Base-by-base conservation (phyloP, 768 basidiomycete species). In the Termitomyces sp. region DNA sequence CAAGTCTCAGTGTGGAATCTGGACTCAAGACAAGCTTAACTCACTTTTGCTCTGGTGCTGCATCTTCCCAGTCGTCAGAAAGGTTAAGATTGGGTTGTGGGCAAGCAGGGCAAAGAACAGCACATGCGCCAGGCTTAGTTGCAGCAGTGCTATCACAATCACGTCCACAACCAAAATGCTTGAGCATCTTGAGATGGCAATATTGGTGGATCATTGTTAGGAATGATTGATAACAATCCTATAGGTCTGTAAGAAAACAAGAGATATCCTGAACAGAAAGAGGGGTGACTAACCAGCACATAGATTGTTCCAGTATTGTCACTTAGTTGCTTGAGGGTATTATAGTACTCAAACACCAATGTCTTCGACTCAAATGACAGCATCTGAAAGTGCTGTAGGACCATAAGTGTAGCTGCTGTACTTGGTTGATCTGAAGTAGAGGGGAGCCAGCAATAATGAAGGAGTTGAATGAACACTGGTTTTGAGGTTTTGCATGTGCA, bases 11-110 rank as follows among this genome's bases (percentile, higher is more conserved):
- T 31, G 41, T 55, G 18, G 18, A 44, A 24, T 22, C 13, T 22
- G 27, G 20, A 37, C 7, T 22, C 13, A 47, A n/a, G 18, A 34
- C 48, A 42, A 39, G 15, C 12, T 37, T 34, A 37, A 62, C 66
- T 37, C 58, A 70, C 68, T 54, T 39, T 1, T 41, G 18, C 20
- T 69, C 59, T 3, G 42, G 47, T 0, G 62, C 39, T 3, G 57
- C 61, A 5, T 64, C 39, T 22, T 65, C 45, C 71, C 69, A 74
- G 31, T 63, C 61, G 1, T 54, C 47, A 0, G 66, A 67, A 1
- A 77, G 53, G 58, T 75, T 75, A 0, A 67, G 61, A 0, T 61
- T 68, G 0, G 69, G 70, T 0, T 69, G 68, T 1, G 75, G 76
- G n/a, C n/a, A n/a, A n/a, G n/a, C n/a, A n/a, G n/a, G n/a, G n/a